Conservation (phyloP, 331 rosid genomes). For the Acacia pycnantha region DNA sequence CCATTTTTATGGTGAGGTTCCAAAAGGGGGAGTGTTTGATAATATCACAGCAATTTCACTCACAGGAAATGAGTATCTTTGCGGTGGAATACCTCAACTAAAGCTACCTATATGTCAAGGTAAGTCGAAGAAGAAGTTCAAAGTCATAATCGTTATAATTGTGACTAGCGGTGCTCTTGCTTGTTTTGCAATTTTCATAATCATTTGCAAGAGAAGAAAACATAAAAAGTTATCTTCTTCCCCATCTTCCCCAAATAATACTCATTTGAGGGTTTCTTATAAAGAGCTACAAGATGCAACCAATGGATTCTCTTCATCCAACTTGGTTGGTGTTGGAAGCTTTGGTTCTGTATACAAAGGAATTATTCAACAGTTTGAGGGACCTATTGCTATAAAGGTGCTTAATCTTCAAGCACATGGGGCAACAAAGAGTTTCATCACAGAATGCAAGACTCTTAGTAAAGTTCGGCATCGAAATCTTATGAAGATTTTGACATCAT, state of each 20-base stretch:
- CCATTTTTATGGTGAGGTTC: not conserved
- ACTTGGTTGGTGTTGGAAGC: not conserved
- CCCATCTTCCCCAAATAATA: not conserved
- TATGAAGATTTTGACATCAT: not conserved
- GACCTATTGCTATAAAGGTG: too few species aligned
- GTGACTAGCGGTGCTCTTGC: not conserved
- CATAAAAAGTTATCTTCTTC: not conserved
- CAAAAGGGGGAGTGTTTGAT: slow-evolving; percentile 26
- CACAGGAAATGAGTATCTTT: slow-evolving; percentile 29
- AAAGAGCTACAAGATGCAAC: not conserved
- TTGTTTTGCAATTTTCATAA: not conserved
- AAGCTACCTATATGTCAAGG: slow-evolving; percentile 17
- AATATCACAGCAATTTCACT: slow-evolving; percentile 19
- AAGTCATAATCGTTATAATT: not conserved
- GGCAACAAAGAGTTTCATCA: not conserved
- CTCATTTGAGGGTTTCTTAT: not conserved
- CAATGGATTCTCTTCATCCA: not conserved
- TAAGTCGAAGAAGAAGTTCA: slow-evolving; percentile 2
- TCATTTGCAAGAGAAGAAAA: too few species aligned
- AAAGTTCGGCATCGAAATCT: not conserved
- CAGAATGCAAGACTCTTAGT: not conserved
- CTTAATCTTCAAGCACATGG: too few species aligned
- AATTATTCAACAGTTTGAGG: too few species aligned
- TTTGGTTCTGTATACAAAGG: not conserved
- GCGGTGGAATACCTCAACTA: slow-evolving; percentile 34